phyloP scores from a whole-genome alignment of 129 eudicot genomes.

The Smallanthus sonchifolius region DNA sequence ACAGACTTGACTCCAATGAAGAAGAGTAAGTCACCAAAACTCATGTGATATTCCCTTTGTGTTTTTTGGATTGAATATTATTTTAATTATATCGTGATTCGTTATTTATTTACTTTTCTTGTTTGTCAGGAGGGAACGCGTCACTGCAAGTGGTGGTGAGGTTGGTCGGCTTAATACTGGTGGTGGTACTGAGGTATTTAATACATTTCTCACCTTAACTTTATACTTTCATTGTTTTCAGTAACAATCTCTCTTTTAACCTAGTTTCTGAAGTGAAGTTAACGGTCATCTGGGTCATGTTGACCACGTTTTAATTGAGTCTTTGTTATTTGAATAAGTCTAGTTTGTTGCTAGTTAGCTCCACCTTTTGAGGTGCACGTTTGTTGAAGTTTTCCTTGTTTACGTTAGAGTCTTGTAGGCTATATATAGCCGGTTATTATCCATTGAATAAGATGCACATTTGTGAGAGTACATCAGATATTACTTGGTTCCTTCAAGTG shows the following conservation, averaged over 20 bases:
- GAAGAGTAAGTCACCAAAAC: constrained; percentile 62
- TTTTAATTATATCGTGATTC: not conserved
- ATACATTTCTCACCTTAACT: not conserved
- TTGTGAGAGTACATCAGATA: too few species aligned
- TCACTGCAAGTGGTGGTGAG: constrained; percentile 96
- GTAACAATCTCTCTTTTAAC: not conserved
- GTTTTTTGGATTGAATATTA: constrained; percentile 1
- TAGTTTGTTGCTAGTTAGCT: too few species aligned
- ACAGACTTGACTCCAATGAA: constrained; percentile 87
- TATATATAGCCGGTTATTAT: too few species aligned
- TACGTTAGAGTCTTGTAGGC: too few species aligned
- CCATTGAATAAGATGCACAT: too few species aligned
- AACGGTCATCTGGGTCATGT: too few species aligned
- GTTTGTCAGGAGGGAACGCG: constrained; percentile 71
- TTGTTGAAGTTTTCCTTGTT: too few species aligned
- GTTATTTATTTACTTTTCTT: not conserved
- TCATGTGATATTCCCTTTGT: constrained; percentile 4
- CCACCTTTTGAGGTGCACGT: too few species aligned
- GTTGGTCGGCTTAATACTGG: constrained; percentile 98
- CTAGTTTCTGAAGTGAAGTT: too few species aligned
- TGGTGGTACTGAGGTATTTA: constrained; percentile 86
- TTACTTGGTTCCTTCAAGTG: too few species aligned
- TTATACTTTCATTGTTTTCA: not conserved
- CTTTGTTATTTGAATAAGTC: too few species aligned
- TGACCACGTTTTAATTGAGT: too few species aligned